phyloP scores from a whole-genome alignment of 2,329 filamentous ascomycete genomes.

The Phialocephala subalpina region DNA sequence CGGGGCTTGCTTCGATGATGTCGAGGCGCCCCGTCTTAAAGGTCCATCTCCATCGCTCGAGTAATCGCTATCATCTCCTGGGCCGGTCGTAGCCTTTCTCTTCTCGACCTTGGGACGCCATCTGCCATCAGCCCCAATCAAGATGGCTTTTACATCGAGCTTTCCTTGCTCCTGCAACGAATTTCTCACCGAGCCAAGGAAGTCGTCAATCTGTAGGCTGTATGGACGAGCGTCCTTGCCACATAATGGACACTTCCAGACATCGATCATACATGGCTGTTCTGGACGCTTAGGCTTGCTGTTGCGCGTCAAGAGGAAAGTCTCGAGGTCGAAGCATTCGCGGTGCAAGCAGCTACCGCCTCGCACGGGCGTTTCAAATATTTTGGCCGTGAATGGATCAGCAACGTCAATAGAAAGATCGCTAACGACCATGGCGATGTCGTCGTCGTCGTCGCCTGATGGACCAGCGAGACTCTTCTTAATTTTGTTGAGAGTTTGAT shows the following conservation, averaged over 20 bases:
- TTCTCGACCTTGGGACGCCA: conserved; percentile 64
- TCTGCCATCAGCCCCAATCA: conserved; percentile 67
- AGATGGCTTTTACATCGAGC: conserved; percentile 63
- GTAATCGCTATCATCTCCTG: conserved; percentile 33
- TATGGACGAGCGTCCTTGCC: conserved; percentile 77
- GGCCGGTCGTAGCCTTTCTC: conserved; percentile 33
- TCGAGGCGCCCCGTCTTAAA: conserved; percentile 9
- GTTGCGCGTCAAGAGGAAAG: conserved; percentile 74
- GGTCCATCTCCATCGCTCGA: conserved; percentile 24
- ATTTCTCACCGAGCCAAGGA: conserved; percentile 68
- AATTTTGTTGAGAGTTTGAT: conserved; percentile 65
- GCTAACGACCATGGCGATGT: conserved; percentile 65
- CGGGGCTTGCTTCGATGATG: neutral
- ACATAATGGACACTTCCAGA: conserved; percentile 91
- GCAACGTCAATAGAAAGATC: conserved; percentile 68
- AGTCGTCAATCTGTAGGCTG: conserved; percentile 76
- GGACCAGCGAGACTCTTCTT: conserved; percentile 54
- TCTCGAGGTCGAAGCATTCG: conserved; percentile 90
- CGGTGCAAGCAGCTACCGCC: conserved; percentile 75
- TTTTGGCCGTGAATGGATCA: conserved; percentile 70
- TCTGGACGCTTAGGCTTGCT: conserved; percentile 52
- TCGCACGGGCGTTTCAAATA: conserved; percentile 78
- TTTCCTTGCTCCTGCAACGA: conserved; percentile 56
- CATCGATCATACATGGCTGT: conserved; percentile 68
- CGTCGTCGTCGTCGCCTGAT: conserved; percentile 59